A percentile compares a stretch with the other conserved stretches of the same genome.
Evolutionary conservation across 345 rosid genomes (phyloP).

Genomic region (Eutrema heterophyllum): DNA sequence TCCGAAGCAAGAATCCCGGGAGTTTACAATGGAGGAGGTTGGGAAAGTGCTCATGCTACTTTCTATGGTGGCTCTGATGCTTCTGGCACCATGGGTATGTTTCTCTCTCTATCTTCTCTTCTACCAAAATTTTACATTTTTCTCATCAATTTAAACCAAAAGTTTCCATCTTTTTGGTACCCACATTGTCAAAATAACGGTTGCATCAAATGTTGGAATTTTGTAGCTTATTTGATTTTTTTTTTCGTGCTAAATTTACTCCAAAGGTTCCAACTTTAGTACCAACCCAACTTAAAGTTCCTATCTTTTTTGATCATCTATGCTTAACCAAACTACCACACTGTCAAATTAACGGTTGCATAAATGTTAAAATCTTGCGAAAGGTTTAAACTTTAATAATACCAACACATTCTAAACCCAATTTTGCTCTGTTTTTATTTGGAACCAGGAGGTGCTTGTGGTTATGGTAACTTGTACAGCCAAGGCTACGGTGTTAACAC

Average conservation of each 20-base stretch:
- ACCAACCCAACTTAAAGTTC: not conserved
- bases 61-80: conserved; percentile 90
- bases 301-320: not conserved
- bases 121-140: not conserved
- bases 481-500: conserved; percentile 75
- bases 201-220: too few species aligned
- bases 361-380: not conserved
- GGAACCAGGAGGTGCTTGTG: conserved; percentile 68
- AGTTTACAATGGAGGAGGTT: conserved; percentile 52
- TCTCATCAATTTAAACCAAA: conserved; percentile 2
- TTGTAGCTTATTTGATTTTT: too few species aligned
- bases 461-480: conserved; percentile 70
- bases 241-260: not conserved
- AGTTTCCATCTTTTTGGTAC: not conserved
- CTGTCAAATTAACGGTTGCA: not conserved
- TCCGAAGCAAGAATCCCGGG: conserved; percentile 76
- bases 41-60: conserved; percentile 87
- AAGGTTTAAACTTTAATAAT: too few species aligned
- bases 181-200: not conserved
- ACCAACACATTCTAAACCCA: too few species aligned
- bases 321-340: not conserved
- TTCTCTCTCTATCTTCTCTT: not conserved
- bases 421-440: not conserved
- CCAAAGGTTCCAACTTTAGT: not conserved
- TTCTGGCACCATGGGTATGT: conserved; percentile 84